Conservation (phyloP, 306 rosid species). For the Alnus glutinosa region DNA sequence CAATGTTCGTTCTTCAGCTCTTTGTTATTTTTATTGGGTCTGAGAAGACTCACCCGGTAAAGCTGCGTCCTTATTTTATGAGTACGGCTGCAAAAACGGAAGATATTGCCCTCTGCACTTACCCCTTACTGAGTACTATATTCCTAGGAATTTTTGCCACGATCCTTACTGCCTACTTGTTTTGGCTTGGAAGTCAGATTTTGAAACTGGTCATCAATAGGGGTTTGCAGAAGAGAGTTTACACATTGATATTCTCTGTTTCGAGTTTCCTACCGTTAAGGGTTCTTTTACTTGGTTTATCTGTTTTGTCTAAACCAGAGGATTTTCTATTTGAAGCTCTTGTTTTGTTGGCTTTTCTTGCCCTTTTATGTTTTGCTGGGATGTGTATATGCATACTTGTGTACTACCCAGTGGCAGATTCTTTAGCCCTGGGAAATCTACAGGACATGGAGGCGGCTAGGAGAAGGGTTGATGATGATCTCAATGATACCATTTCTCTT, state of each 20-base stretch:
- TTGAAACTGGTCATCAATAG: slow-evolving; percentile 90
- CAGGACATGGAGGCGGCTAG: slow-evolving; percentile 80
- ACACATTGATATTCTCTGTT: slow-evolving; percentile 79
- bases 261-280: slow-evolving; percentile 87
- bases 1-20: slow-evolving; percentile 82
- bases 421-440: slow-evolving; percentile 78
- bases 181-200: slow-evolving; percentile 97
- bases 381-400: slow-evolving; percentile 92
- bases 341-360: slow-evolving; percentile 89
- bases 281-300: slow-evolving; percentile 92
- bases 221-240: slow-evolving; percentile 96
- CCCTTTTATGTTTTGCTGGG: slow-evolving; percentile 78
- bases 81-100: slow-evolving; percentile 39
- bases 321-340: slow-evolving; percentile 74
- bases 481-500: slow-evolving; percentile 70
- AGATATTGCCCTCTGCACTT: slow-evolving; percentile 77
- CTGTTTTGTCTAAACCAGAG: slow-evolving; percentile 76
- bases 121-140: slow-evolving; percentile 84
- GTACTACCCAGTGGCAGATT: slow-evolving; percentile 91
- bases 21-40: slow-evolving; percentile 72
- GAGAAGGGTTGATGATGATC: slow-evolving; percentile 59
- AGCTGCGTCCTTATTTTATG: slow-evolving; percentile 67
- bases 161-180: slow-evolving; percentile 78
- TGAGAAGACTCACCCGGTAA: slow-evolving; percentile 36
- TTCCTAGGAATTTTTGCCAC: slow-evolving; percentile 78